A percentile compares a stretch with the other conserved stretches of the same genome.
phyloP scores from a whole-genome alignment of 106 monocot genomes.

The Hemerocallis citrina region DNA sequence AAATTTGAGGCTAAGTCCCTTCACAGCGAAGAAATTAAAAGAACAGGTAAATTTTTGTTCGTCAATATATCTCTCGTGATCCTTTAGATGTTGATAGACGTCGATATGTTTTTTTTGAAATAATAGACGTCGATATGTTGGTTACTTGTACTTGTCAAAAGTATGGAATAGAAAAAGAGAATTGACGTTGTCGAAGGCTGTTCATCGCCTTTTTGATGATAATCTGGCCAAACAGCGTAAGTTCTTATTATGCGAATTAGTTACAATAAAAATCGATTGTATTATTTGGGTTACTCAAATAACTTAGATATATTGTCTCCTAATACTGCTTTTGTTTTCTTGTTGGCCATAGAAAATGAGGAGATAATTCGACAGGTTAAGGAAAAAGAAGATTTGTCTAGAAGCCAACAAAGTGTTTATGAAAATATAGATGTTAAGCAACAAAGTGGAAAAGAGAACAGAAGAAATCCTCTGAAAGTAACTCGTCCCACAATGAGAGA shows the following conservation, averaged over 20 bases:
- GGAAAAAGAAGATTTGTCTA: slow-evolving; percentile 14
- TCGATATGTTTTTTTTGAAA: no score
- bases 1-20: slow-evolving; percentile 6
- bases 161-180: no score
- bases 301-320: neutral
- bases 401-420: neutral
- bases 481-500: slow-evolving; percentile 8
- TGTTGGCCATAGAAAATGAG: slow-evolving; percentile 24
- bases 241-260: neutral
- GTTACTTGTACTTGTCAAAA: no score
- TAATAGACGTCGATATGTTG: slow-evolving; percentile 1
- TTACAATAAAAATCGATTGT: neutral
- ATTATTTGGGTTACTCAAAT: no score
- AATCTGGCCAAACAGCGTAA: slow-evolving; percentile 29
- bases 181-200: slow-evolving; percentile 21
- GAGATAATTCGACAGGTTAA: slow-evolving; percentile 13
- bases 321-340: neutral
- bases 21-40: slow-evolving; percentile 16
- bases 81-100: no score
- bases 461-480: neutral
- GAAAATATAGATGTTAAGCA: slow-evolving; percentile 10
- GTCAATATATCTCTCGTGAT: slow-evolving; percentile 1
- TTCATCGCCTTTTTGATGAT: slow-evolving; percentile 24
- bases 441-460: slow-evolving; percentile 4
- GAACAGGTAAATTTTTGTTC: slow-evolving; percentile 34